phyloP scores from a whole-genome alignment of 2,329 filamentous ascomycete species.

The Cercospora janseana region DNA sequence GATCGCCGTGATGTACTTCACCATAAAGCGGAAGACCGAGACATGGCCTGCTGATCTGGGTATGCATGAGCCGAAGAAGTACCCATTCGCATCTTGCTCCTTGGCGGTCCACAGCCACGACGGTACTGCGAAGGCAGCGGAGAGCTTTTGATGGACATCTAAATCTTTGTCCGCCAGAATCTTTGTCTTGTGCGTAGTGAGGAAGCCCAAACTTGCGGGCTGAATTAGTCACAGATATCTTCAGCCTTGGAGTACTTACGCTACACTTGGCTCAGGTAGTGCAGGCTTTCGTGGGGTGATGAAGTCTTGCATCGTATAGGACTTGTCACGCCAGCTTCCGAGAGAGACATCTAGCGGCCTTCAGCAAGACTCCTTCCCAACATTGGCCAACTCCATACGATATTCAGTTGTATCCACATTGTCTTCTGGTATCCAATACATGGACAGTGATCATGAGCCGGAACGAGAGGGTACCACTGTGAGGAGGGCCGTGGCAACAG shows the following conservation, averaged over 20 bases:
- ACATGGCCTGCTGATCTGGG: not conserved
- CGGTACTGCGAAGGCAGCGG: not conserved
- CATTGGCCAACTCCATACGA: not conserved
- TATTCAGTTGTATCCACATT: not conserved
- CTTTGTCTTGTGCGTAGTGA: not conserved
- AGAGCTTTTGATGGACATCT: not conserved
- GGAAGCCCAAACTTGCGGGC: not conserved
- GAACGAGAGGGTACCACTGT: no score
- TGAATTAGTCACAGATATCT: not conserved
- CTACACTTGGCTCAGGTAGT: not conserved
- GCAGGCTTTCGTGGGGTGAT: not conserved
- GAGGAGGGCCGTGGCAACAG: no score
- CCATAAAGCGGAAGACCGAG: constrained; percentile 20
- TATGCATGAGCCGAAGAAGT: constrained; percentile 9
- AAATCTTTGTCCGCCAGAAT: not conserved
- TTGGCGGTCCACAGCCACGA: constrained; percentile 17
- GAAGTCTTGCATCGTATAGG: not conserved
- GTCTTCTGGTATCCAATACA: not conserved
- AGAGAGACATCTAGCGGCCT: not conserved
- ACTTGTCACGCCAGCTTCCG: not conserved
- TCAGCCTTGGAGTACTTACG: not conserved
- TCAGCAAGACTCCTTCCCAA: not conserved
- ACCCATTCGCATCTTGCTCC: constrained; percentile 16
- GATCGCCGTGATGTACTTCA: constrained; percentile 16
- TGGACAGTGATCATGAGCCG: no score